These are phyloP conservation scores for Somion occarium DNA, from an alignment of 1,284 basidiomycete genomes.

Conservation along the genomic window DNA sequence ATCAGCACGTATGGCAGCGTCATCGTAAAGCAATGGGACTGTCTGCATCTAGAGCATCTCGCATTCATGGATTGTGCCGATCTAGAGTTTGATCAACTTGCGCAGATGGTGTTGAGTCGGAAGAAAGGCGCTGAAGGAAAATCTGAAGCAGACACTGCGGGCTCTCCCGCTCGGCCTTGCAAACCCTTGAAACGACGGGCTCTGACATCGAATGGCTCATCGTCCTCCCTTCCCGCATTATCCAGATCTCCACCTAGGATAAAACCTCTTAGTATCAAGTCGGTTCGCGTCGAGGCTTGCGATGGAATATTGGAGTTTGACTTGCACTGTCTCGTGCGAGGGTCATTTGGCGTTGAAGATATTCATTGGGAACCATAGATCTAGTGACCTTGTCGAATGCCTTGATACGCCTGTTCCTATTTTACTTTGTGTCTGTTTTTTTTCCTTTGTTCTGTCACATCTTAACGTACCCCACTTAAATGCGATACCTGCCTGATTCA, in stretches of 20 bases:
- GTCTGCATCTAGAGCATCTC: slow-evolving; percentile 44
- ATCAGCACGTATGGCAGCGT: too few species aligned
- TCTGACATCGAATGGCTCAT: not conserved
- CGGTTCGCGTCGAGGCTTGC: slow-evolving; percentile 3
- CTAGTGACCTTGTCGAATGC: too few species aligned
- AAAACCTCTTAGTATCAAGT: not conserved
- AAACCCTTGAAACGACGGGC: not conserved
- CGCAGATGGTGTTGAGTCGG: slow-evolving; percentile 7
- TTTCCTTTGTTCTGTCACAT: too few species aligned
- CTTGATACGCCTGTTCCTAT: too few species aligned
- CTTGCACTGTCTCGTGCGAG: too few species aligned
- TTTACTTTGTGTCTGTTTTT: too few species aligned
- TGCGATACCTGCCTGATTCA: too few species aligned
- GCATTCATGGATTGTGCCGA: slow-evolving; percentile 46
- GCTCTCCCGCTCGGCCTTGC: slow-evolving; percentile 1
- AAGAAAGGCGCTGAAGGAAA: not conserved
- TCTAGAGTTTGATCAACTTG: slow-evolving; percentile 27
- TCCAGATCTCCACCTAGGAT: not conserved
- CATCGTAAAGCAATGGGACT: slow-evolving; percentile 29
- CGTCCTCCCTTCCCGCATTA: not conserved
- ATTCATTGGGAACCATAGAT: too few species aligned
- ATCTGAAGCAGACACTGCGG: not conserved
- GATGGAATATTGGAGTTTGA: too few species aligned
- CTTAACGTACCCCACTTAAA: too few species aligned
- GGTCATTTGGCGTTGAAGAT: too few species aligned